These are phyloP conservation scores for Podaxis rugospora DNA, from an alignment of 768 basidiomycete genomes.

Conservation along the genomic window DNA sequence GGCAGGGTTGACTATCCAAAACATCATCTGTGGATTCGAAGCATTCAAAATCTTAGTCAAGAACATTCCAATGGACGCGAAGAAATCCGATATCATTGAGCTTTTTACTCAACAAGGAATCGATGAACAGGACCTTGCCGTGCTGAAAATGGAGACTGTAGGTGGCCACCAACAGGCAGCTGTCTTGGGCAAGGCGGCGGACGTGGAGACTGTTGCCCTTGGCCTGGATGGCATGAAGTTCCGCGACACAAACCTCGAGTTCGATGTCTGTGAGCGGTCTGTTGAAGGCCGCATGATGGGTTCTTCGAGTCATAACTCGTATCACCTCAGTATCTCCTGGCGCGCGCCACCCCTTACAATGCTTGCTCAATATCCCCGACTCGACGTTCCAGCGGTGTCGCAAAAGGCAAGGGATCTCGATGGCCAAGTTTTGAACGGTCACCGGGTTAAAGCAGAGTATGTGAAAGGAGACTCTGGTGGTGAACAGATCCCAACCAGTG, in stretches of 20 bases:
- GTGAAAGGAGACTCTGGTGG: slow-evolving; percentile 26
- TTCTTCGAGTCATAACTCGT: slow-evolving; percentile 23
- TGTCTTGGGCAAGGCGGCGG: slow-evolving; percentile 37
- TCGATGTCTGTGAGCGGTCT: slow-evolving; percentile 38
- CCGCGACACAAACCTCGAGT: slow-evolving; percentile 32
- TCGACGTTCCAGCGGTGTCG: slow-evolving; percentile 22
- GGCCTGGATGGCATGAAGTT: slow-evolving; percentile 49
- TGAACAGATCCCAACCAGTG: background rate
- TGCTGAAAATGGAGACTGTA: slow-evolving; percentile 17
- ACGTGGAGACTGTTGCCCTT: slow-evolving; percentile 34
- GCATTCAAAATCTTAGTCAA: slow-evolving; percentile 13
- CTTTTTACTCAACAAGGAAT: slow-evolving; percentile 13
- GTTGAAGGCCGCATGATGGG: slow-evolving; percentile 37
- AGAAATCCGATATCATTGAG: slow-evolving; percentile 10
- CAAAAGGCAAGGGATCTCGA: slow-evolving; percentile 34
- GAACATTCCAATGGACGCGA: slow-evolving; percentile 12
- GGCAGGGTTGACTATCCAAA: slow-evolving; percentile 15
- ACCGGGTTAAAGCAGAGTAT: slow-evolving; percentile 45
- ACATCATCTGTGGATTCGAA: slow-evolving; percentile 16
- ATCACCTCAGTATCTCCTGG: slow-evolving; percentile 50
- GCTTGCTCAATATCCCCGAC: slow-evolving; percentile 37
- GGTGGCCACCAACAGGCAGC: slow-evolving; percentile 32
- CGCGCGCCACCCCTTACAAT: slow-evolving; percentile 38
- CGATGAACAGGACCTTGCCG: background rate
- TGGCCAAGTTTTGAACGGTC: slow-evolving; percentile 29